Evolutionary conservation across 495 filamentous ascomycete genomes (phyloP).

Genomic region (Talaromyces wortmannii): DNA sequence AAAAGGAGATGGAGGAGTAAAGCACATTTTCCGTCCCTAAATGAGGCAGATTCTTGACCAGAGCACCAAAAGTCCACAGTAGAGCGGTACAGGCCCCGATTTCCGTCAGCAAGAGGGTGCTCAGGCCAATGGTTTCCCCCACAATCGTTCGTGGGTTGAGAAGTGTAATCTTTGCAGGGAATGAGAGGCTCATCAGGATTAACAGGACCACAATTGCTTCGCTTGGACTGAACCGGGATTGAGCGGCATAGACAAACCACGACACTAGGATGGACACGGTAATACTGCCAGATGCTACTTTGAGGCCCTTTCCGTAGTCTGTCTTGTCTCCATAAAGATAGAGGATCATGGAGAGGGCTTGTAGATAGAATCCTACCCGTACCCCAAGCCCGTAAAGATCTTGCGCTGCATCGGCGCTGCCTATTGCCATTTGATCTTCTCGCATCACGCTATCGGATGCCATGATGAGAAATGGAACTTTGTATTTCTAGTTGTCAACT

Average conservation of each 20-base stretch:
- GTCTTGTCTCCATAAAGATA: not conserved
- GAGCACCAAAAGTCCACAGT: not conserved
- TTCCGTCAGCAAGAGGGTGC: not conserved
- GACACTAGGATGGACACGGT: not conserved
- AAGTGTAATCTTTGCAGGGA: not conserved
- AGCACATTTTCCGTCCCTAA: not conserved
- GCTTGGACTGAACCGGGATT: not conserved
- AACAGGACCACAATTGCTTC: not conserved
- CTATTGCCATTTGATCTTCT: not conserved
- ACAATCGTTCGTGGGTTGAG: not conserved
- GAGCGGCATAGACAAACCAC: not conserved
- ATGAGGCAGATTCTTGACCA: not conserved
- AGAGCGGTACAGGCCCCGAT: not conserved
- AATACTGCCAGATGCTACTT: not conserved
- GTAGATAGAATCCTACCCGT: not conserved
- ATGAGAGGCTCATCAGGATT: not conserved
- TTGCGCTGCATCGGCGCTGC: not conserved
- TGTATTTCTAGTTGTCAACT: too few species aligned
- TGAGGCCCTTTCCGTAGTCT: not conserved
- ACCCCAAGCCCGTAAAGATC: not conserved
- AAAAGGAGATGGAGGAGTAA: not conserved
- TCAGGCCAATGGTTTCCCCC: not conserved
- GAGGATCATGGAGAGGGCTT: not conserved
- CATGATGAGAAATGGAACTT: too few species aligned
- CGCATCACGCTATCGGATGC: constrained; percentile 5